Conservation (phyloP, 371 early-diverging fungal species). For the Mortierella sp. region DNA sequence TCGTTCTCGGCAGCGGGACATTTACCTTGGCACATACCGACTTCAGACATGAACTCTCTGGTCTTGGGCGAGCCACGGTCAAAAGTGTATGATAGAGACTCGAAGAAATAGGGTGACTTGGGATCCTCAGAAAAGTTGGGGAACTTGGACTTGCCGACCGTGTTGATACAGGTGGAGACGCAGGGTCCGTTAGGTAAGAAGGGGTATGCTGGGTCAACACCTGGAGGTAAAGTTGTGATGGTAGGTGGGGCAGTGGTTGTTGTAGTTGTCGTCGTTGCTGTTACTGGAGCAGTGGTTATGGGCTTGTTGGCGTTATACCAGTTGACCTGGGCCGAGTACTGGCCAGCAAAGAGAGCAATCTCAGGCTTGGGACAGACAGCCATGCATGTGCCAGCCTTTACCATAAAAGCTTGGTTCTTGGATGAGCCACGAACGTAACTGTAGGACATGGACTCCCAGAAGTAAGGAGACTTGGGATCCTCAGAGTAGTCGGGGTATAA, state of each 20-base stretch:
- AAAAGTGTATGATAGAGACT: constrained; percentile 24
- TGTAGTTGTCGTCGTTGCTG: not conserved
- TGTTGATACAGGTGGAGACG: constrained; percentile 6
- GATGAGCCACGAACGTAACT: constrained; percentile 29
- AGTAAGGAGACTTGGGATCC: constrained; percentile 47
- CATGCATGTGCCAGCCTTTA: constrained; percentile 57
- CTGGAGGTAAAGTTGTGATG: not conserved
- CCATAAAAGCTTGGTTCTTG: constrained; percentile 53
- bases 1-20: constrained; percentile 49
- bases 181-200: constrained; percentile 36
- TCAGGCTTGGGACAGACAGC: constrained; percentile 42
- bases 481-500: constrained; percentile 37
- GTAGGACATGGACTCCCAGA: constrained; percentile 24
- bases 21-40: constrained; percentile 55
- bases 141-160: constrained; percentile 15
- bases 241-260: constrained; percentile 6
- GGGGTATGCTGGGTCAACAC: constrained; percentile 14
- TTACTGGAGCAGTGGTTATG: not conserved
- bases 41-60: constrained; percentile 53
- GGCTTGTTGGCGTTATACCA: constrained; percentile 55
- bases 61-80: constrained; percentile 40
- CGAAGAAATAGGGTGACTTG: constrained; percentile 34
- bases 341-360: constrained; percentile 29
- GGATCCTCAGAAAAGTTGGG: constrained; percentile 48
- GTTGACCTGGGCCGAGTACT: constrained; percentile 25